These are phyloP conservation scores for Zygosaccharomyces gambellarensis DNA, from an alignment of 805 yeast genomes.

Conservation along the genomic window DNA sequence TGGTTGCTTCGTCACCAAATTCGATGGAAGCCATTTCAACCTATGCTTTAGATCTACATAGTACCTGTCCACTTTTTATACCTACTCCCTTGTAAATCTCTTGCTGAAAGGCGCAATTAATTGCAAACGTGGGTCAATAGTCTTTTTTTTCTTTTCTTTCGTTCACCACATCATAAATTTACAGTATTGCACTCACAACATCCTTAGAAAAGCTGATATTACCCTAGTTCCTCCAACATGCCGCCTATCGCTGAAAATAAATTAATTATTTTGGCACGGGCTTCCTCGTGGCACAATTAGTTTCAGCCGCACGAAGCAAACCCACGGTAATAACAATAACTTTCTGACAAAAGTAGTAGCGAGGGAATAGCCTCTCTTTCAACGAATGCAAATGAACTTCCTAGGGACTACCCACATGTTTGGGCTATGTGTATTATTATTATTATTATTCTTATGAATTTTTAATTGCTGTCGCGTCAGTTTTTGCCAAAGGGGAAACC, in stretches of 20 bases:
- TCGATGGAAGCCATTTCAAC: not conserved
- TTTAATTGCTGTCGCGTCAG: not conserved
- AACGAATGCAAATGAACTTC: not conserved
- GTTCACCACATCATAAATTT: not conserved
- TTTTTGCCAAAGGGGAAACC: not conserved
- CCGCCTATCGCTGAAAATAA: not conserved
- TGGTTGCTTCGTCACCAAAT: not conserved
- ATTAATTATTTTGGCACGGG: not conserved
- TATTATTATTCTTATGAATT: not conserved
- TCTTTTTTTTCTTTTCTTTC: not conserved
- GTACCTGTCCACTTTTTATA: not conserved
- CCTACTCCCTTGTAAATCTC: not conserved
- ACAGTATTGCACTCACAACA: not conserved
- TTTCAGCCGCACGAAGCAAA: not conserved
- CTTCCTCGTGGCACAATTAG: not conserved
- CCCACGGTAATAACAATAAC: not conserved
- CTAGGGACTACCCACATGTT: not conserved
- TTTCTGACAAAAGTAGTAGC: not conserved
- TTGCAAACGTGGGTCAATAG: not conserved
- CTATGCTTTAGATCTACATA: not conserved
- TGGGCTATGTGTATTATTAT: not conserved
- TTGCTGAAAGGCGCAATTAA: not conserved
- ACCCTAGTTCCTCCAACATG: not conserved
- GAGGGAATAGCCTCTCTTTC: not conserved
- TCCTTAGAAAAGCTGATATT: not conserved